Conservation (phyloP, 805 yeast species). For the Ogataea degrootiae region DNA sequence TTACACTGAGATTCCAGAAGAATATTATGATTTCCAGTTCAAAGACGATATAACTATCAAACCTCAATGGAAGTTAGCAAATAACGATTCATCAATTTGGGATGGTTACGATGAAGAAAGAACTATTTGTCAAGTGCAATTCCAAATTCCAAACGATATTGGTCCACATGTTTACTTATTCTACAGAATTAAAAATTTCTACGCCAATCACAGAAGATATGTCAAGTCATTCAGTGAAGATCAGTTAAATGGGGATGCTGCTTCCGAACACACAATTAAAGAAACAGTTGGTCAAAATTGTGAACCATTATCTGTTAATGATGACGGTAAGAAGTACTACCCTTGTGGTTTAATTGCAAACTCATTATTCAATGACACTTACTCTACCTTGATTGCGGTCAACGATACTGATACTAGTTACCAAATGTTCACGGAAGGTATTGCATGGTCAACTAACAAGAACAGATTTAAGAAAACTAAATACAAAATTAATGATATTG, state of each 20-base stretch:
- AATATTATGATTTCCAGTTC: conserved; percentile 57
- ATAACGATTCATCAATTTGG: conserved; percentile 36
- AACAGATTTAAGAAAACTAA: conserved; percentile 59
- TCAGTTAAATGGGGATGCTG: conserved; percentile 76
- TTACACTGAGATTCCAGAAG: conserved; percentile 55
- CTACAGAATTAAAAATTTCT: conserved; percentile 81
- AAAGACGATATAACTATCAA: conserved; percentile 33
- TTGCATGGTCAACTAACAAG: conserved; percentile 70
- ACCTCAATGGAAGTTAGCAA: conserved; percentile 64
- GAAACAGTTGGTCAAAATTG: conserved; percentile 55
- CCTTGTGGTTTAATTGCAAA: conserved; percentile 87
- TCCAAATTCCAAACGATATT: conserved; percentile 68
- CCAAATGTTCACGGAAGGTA: conserved; percentile 46
- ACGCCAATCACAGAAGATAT: conserved; percentile 90
- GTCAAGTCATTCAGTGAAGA: conserved; percentile 80
- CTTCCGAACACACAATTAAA: conserved; percentile 45
- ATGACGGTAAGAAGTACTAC: conserved; percentile 50
- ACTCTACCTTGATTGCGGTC: conserved; percentile 42
- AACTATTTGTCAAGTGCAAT: conserved; percentile 63
- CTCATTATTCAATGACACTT: conserved; percentile 75
- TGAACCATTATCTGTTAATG: conserved; percentile 52
- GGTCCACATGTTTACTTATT: conserved; percentile 72
- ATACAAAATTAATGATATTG: conserved; percentile 56
- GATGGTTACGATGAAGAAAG: conserved; percentile 40
- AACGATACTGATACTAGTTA: conserved; percentile 39